Base-by-base conservation (phyloP, 106 monocot genomes). In the Vanilla planifolia region DNA sequence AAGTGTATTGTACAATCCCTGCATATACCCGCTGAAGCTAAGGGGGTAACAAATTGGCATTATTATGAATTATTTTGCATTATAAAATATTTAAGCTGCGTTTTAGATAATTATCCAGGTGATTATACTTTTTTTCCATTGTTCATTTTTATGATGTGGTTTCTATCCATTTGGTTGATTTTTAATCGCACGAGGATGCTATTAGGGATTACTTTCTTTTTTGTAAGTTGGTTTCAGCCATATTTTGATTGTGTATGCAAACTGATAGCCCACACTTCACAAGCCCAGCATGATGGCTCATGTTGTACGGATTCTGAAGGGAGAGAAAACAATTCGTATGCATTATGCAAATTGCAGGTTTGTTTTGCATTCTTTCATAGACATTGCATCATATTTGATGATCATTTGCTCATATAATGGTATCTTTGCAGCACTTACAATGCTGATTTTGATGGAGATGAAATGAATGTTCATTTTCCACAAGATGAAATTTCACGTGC, bases 381-480 rank as follows among this genome's bases (percentile, higher is more conserved):
- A 22, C 2, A 3, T 11, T 16, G 57, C 6, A 35, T 16, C n/a
- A 30, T 34, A 35, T 57, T 57, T 17, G 33, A 36, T 35, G 16
- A 10, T 41, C 43, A 61, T 35, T 29, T 42, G 36, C 51, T 36
- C 25, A 33, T 16, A 17, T 15, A n/a, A 25, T 61, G 21, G 52
- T 35, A 8, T 55, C 16, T 60, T 59, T 77, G 57, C 74, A 98
- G 96, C 52, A 85, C 96, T 45, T 91, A 86, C 64, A 98, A 98
- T 82, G 96, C 96, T 75, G 96, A 98, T 84, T 98, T 98, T 77
- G 96, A 98, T 79, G 96, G 96, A 43, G 96, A 98, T 86, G 96
- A 98, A 66, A 98, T 98, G 96, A 98, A 98, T 64, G 91, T 98
- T 53, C 96, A 98, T 55, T 36, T 98, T 5, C 96, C 91, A 30